These are phyloP conservation scores for Gracilaria gracilis DNA, from an alignment of 23 red algal species.

Conservation along the genomic window DNA sequence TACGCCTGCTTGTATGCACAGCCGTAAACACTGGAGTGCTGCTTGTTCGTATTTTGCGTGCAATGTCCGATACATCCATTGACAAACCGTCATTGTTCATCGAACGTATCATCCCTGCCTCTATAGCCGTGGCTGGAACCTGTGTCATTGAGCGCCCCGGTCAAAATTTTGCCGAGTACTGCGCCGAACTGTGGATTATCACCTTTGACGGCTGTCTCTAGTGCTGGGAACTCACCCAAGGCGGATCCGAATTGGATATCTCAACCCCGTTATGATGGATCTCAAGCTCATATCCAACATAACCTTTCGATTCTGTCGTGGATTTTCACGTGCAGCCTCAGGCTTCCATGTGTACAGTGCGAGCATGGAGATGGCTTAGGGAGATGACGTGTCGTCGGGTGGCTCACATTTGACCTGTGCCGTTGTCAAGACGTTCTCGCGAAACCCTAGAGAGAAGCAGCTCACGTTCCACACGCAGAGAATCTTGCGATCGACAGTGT, in stretches of 20 bases:
- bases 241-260: neutral
- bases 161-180: neutral
- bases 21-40: slow-evolving; percentile 22
- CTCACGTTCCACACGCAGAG: too few relatives aligned
- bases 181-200: slow-evolving; percentile 39
- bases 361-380: too few relatives aligned
- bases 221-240: slow-evolving; percentile 41
- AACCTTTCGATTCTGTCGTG: too few relatives aligned
- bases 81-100: slow-evolving; percentile 26
- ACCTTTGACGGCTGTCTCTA: slow-evolving; percentile 8
- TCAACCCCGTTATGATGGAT: neutral
- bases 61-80: neutral
- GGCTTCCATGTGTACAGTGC: too few relatives aligned
- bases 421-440: too few relatives aligned
- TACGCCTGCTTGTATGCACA: slow-evolving; percentile 7
- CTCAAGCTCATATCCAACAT: too few relatives aligned
- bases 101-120: slow-evolving; percentile 5
- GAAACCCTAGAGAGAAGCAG: too few relatives aligned
- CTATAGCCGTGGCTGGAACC: neutral
- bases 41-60: slow-evolving; percentile 19
- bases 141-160: slow-evolving; percentile 27
- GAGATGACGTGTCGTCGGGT: too few relatives aligned
- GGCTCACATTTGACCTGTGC: too few relatives aligned
- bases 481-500: neutral
- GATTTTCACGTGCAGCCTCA: too few relatives aligned